These are phyloP conservation scores for Hyparrhenia diplandra DNA, from an alignment of 176 grass and related monocot genomes.

Conservation along the genomic window DNA sequence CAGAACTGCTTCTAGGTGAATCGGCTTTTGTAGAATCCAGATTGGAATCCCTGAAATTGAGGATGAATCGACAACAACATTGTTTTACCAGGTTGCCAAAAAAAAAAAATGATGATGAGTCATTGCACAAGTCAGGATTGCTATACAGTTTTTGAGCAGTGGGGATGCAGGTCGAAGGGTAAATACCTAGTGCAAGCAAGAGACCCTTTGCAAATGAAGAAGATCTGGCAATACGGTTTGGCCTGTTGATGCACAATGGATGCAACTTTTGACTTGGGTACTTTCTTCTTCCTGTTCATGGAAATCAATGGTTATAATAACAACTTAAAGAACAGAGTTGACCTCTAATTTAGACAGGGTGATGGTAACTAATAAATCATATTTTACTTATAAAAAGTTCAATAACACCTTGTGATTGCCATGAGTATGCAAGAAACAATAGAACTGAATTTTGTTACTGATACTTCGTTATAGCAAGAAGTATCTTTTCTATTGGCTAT, in stretches of 20 bases:
- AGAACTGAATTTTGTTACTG: not conserved
- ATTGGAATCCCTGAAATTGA: slow-evolving; percentile 44
- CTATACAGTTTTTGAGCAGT: not conserved
- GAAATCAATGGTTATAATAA: slow-evolving; percentile 14
- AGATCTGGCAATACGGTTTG: slow-evolving; percentile 59
- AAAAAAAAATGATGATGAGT: not conserved
- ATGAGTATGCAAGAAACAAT: not conserved
- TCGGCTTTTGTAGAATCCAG: not conserved
- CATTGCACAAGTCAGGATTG: not conserved
- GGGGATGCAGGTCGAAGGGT: not conserved
- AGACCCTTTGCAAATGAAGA: slow-evolving; percentile 66
- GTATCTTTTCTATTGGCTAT: not conserved
- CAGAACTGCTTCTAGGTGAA: slow-evolving; percentile 41
- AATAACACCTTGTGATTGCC: not conserved
- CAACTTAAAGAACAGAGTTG: not conserved
- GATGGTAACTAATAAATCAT: not conserved
- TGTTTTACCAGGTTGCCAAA: not conserved
- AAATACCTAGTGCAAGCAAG: slow-evolving; percentile 61
- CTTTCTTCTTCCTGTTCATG: slow-evolving; percentile 41
- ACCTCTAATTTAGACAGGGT: not conserved
- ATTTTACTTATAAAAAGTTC: not conserved
- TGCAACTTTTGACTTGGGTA: slow-evolving; percentile 66
- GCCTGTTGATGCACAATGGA: slow-evolving; percentile 45
- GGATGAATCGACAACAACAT: not conserved
- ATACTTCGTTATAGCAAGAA: not conserved